These are phyloP conservation scores for Phytophthora constricta DNA, from an alignment of 352 stramenopile genomes.

Conservation along the genomic window DNA sequence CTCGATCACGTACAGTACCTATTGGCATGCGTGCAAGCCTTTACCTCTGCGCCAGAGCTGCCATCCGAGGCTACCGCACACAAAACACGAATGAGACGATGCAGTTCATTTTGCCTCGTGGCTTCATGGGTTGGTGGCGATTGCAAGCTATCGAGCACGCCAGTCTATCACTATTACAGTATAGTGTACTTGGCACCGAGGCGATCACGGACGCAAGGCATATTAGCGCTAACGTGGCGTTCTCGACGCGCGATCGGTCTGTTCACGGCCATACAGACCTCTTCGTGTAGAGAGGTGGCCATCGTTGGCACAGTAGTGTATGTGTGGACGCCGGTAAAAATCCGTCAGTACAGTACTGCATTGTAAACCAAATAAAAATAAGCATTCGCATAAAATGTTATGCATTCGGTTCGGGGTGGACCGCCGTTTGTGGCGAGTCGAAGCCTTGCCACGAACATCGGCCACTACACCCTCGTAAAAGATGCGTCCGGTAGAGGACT, in stretches of 20 bases:
- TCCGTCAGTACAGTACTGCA: too few relatives aligned
- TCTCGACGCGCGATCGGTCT: neutral
- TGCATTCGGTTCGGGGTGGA: conserved; percentile 29
- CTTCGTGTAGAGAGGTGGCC: neutral
- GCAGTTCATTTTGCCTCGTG: too few relatives aligned
- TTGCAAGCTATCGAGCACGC: neutral
- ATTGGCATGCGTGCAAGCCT: neutral
- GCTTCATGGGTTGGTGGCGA: neutral
- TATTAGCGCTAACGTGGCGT: neutral
- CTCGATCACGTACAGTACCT: neutral
- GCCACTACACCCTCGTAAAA: conserved; percentile 22
- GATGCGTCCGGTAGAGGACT: conserved; percentile 2
- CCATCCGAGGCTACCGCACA: too few relatives aligned
- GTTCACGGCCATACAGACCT: too few relatives aligned
- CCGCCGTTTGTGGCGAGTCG: conserved; percentile 30
- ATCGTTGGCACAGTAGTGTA: neutral
- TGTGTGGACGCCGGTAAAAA: neutral
- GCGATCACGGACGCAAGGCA: neutral
- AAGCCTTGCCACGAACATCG: conserved; percentile 20
- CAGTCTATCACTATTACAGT: too few relatives aligned
- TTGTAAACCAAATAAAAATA: too few relatives aligned
- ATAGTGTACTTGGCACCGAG: too few relatives aligned
- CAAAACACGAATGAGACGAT: too few relatives aligned
- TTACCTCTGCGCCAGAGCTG: neutral
- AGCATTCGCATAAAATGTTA: conserved; percentile 28